These are phyloP conservation scores for Draba incana DNA, from an alignment of 345 rosid species.

Conservation along the genomic window DNA sequence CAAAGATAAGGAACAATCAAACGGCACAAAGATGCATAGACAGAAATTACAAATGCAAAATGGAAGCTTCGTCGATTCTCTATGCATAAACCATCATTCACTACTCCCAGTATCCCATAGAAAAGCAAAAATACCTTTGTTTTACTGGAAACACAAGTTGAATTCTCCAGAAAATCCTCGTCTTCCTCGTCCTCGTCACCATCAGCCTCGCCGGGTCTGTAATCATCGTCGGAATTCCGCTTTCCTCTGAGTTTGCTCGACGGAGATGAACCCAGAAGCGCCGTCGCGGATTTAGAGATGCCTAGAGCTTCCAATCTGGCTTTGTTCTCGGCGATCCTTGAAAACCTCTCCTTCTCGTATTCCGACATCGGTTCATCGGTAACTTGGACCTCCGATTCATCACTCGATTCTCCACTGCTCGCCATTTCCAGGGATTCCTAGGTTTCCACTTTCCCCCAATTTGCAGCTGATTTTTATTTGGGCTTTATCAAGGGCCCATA, in stretches of 20 bases:
- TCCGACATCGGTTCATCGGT: conserved; percentile 42
- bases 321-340: conserved; percentile 80
- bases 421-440: background rate
- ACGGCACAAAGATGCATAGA: background rate
- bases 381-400: conserved; percentile 39
- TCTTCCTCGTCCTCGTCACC: conserved; percentile 42
- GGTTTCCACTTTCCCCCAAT: too few species aligned
- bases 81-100: too few species aligned
- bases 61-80: too few species aligned
- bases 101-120: too few species aligned
- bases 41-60: too few species aligned
- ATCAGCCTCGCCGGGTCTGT: conserved; percentile 48
- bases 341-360: conserved; percentile 69
- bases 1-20: background rate
- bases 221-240: conserved; percentile 66
- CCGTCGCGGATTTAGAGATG: conserved; percentile 56
- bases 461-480: too few species aligned
- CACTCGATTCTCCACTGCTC: background rate
- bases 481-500: too few species aligned
- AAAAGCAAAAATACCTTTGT: conserved; percentile 34
- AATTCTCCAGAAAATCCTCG: conserved; percentile 39
- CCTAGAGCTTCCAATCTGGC: conserved; percentile 86
- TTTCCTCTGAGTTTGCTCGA: too few species aligned
- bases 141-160: conserved; percentile 43
- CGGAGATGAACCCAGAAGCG: conserved; percentile 48